These are phyloP conservation scores for Camellia sinensis DNA, from an alignment of 148 eudicot genomes.

Conservation along the genomic window DNA sequence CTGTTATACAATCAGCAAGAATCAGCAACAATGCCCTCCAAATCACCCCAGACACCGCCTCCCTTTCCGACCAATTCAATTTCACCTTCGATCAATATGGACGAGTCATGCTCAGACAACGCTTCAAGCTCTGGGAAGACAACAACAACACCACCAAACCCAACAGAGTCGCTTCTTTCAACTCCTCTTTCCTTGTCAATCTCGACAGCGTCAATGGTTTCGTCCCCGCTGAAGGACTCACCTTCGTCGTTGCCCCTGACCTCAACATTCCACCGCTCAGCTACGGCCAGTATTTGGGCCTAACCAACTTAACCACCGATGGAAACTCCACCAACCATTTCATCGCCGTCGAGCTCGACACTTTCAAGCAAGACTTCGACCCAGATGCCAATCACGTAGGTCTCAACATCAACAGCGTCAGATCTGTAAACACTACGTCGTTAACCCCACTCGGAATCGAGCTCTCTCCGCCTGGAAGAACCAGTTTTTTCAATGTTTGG, in stretches of 20 bases:
- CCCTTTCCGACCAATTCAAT: slow-evolving; percentile 22
- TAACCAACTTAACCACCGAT: slow-evolving; percentile 60
- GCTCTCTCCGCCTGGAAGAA: slow-evolving; percentile 27
- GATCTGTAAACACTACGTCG: slow-evolving; percentile 33
- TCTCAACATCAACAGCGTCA: slow-evolving; percentile 47
- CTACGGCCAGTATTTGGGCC: slow-evolving; percentile 50
- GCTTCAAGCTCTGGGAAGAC: slow-evolving; percentile 54
- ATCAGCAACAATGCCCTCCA: slow-evolving; percentile 67
- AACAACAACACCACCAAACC: background rate
- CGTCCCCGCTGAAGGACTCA: slow-evolving; percentile 57
- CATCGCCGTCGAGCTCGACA: slow-evolving; percentile 79
- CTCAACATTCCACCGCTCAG: slow-evolving; percentile 36
- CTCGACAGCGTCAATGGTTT: slow-evolving; percentile 24
- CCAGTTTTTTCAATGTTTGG: slow-evolving; percentile 64
- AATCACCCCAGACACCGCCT: slow-evolving; percentile 66
- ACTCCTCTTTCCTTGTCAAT: slow-evolving; percentile 55
- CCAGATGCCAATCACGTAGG: slow-evolving; percentile 81
- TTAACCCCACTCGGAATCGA: slow-evolving; percentile 37
- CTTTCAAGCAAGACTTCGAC: slow-evolving; percentile 51
- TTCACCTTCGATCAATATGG: slow-evolving; percentile 38
- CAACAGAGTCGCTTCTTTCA: slow-evolving; percentile 49
- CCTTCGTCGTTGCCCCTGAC: slow-evolving; percentile 60
- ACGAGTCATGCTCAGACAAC: slow-evolving; percentile 26
- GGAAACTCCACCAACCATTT: slow-evolving; percentile 31
- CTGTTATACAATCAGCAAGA: slow-evolving; percentile 30